Base-by-base conservation (phyloP, 1,139 yeast species). In the Kazachstania sp. region DNA sequence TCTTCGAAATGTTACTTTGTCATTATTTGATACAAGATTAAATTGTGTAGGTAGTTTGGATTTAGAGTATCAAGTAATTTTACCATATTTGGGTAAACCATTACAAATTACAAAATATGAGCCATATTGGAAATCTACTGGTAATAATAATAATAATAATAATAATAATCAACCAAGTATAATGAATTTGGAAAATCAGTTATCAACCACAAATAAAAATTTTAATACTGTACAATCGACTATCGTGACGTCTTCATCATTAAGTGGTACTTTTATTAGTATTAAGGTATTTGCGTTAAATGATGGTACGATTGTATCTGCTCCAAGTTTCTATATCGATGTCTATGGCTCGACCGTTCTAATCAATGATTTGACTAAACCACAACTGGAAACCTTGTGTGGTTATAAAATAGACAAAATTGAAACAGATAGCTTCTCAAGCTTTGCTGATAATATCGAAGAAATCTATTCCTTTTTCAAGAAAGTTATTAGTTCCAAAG, bases 121-220 rank as follows among this genome's bases (percentile, higher is more conserved):
- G 60, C 90, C 97, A 0, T 92, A 92, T 67, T 92, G 98, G 98
- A 92, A 90, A 66, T 82, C 95, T 1, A 85, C 95, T 0, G 77
- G 73, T 37, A 74, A 73, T 39, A 65, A 47, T 23, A 41, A n/a
- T n/a, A n/a, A 23, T 35, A 32, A 28, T 38, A 28, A 16, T 8
- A n/a, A n/a, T n/a, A 29, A n/a, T 15, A n/a, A 6, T 38, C 9
- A 20, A 13, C 39, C 42, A 15, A 6, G 39, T 35, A 37, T 40
- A 15, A 45, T 48, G 7, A 48, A 47, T 7, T 32, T 44, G 28
- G 37, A 37, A 4, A 8, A 42, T 48, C 48, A 46, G 45, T 47
- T 49, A 38, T 34, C 37, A 15, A 49, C 56, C 31, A 51, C 56
- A 39, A 51, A 43, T 12, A 51, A 48, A 13, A 37, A 42, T 4